phyloP scores from a whole-genome alignment of 257 asterid genomes.

The Phtheirospermum japonicum region DNA sequence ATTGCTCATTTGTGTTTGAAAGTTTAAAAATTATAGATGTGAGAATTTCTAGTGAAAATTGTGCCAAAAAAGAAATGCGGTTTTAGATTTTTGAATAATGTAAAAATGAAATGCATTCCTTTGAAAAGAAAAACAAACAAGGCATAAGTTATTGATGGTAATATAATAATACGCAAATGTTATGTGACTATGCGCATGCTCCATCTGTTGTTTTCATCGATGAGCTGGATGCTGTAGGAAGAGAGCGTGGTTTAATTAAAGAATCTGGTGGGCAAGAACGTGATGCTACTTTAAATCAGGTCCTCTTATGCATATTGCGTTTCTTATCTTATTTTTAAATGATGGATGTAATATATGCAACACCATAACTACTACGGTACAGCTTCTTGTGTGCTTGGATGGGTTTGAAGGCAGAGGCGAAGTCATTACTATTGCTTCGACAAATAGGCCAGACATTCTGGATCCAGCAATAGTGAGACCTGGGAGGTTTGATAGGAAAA shows the following conservation, averaged over 20 bases:
- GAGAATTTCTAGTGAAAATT: background rate
- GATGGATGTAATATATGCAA: slow-evolving; percentile 23
- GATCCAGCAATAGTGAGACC: slow-evolving; percentile 99
- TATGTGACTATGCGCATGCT: slow-evolving; percentile 52
- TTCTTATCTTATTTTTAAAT: slow-evolving; percentile 21
- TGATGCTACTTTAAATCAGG: slow-evolving; percentile 98
- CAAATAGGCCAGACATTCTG: slow-evolving; percentile 93
- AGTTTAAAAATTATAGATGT: background rate
- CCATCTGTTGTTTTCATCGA: slow-evolving; percentile 97
- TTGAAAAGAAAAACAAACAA: background rate
- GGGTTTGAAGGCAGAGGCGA: slow-evolving; percentile 99
- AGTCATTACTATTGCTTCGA: slow-evolving; percentile 97
- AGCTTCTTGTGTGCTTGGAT: slow-evolving; percentile 96
- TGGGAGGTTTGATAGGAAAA: slow-evolving; percentile 92
- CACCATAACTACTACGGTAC: slow-evolving; percentile 36
- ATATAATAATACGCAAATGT: slow-evolving; percentile 19
- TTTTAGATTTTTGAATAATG: background rate
- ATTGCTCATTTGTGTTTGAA: background rate
- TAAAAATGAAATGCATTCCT: background rate
- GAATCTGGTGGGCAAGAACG: slow-evolving; percentile 99
- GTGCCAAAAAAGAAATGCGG: background rate
- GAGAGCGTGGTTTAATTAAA: slow-evolving; percentile 85
- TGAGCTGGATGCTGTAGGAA: slow-evolving; percentile 98
- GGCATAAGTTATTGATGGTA: no score
- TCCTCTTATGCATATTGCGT: slow-evolving; percentile 29